Evolutionary conservation across 2,329 filamentous ascomycete genomes (phyloP).

Genomic region (Proliferodiscus dingleyae): DNA sequence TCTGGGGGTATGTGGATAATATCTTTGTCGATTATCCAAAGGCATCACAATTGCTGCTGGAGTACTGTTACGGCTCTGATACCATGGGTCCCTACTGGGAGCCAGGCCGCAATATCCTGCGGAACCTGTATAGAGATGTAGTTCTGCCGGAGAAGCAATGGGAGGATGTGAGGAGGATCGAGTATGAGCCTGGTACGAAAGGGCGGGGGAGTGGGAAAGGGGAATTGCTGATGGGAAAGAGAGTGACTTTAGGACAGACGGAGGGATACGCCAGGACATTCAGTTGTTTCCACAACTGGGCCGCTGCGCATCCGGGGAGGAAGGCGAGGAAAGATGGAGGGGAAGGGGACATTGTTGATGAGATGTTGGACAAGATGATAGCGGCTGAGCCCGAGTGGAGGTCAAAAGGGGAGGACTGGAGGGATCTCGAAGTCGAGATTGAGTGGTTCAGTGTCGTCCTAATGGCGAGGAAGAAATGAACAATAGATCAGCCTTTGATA

Average conservation of each 20-base stretch:
- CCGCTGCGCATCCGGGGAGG: constrained; percentile 46
- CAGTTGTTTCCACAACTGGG: constrained; percentile 55
- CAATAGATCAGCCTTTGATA: too few species aligned
- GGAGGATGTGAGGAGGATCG: constrained; percentile 46
- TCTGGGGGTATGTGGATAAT: constrained; percentile 64
- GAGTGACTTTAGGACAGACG: constrained; percentile 50
- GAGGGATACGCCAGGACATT: constrained; percentile 60
- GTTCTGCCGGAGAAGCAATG: constrained; percentile 48
- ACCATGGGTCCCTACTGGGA: constrained; percentile 57
- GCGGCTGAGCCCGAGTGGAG: constrained; percentile 50
- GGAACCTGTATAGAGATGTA: constrained; percentile 46
- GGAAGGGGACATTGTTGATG: constrained; percentile 56
- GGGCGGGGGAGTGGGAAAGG: constrained; percentile 37
- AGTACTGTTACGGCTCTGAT: constrained; percentile 51
- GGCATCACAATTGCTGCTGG: constrained; percentile 49
- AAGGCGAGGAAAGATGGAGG: constrained; percentile 50
- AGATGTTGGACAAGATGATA: constrained; percentile 55
- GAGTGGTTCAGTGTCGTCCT: constrained; percentile 60
- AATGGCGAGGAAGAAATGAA: constrained; percentile 45
- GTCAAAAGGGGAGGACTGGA: constrained; percentile 44
- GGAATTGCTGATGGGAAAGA: constrained; percentile 47
- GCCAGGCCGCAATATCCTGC: constrained; percentile 52
- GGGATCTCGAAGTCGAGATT: constrained; percentile 48
- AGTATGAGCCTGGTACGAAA: constrained; percentile 50
- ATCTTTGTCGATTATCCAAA: constrained; percentile 48